Evolutionary conservation across 257 asterid species (phyloP).

Genomic region (Solanum arcanum): DNA sequence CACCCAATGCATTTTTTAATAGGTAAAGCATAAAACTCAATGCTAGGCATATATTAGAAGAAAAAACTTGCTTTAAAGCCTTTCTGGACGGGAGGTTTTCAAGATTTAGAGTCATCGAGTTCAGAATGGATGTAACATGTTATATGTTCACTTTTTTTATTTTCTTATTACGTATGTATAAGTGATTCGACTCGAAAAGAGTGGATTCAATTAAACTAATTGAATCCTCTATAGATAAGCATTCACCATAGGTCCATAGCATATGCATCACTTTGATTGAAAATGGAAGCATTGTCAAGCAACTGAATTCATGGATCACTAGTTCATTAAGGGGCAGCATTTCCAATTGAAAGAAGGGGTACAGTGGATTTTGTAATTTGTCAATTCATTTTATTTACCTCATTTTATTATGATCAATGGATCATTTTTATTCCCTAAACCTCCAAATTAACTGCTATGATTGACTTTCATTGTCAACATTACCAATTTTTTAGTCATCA

Average conservation of each 20-base stretch:
- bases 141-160: background rate
- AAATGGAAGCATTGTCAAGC: background rate
- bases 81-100: background rate
- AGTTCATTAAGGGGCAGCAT: background rate
- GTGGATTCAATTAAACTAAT: background rate
- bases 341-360: background rate
- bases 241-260: background rate
- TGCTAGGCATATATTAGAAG: background rate
- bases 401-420: background rate
- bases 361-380: background rate
- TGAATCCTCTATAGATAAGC: background rate
- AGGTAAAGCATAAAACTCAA: background rate
- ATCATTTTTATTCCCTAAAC: background rate
- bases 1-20: background rate
- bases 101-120: background rate
- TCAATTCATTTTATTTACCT: background rate
- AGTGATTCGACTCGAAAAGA: background rate
- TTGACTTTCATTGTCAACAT: background rate
- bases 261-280: background rate
- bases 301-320: background rate
- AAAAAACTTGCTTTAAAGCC: background rate
- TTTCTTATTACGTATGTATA: background rate
- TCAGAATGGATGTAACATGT: background rate
- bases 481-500: background rate
- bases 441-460: background rate